Evolutionary conservation across 108 stramenopile genomes (phyloP).

Genomic region (Fragilaria crotonensis): DNA sequence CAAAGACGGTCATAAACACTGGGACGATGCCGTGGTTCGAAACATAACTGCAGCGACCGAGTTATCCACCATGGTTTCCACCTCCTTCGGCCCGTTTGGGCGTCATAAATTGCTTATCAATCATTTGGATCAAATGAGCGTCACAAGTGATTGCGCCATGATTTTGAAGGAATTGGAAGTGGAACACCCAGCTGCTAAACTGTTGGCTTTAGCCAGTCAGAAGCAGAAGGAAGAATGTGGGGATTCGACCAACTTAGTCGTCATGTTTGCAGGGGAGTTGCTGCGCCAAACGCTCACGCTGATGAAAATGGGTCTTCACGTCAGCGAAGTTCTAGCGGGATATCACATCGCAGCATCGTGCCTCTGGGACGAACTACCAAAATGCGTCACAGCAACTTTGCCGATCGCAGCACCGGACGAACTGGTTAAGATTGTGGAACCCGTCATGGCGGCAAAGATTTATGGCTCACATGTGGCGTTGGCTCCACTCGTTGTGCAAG

Average conservation of each 20-base stretch:
- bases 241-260: slow-evolving; percentile 92
- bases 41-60: slow-evolving; percentile 95
- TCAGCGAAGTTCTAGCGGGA: slow-evolving; percentile 90
- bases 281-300: slow-evolving; percentile 84
- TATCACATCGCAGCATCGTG: slow-evolving; percentile 72
- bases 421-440: slow-evolving; percentile 53
- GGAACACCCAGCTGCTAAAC: slow-evolving; percentile 97
- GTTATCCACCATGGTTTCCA: slow-evolving; percentile 85
- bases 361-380: slow-evolving; percentile 52
- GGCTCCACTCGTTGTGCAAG: slow-evolving; percentile 89
- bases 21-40: slow-evolving; percentile 55
- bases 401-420: slow-evolving; percentile 44
- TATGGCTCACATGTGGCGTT: slow-evolving; percentile 75
- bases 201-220: slow-evolving; percentile 87
- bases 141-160: slow-evolving; percentile 94
- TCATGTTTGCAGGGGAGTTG: slow-evolving; percentile 91
- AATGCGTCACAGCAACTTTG: slow-evolving; percentile 40
- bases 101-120: slow-evolving; percentile 98
- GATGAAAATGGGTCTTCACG: slow-evolving; percentile 89
- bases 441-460: slow-evolving; percentile 92
- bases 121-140: slow-evolving; percentile 97
- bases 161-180: slow-evolving; percentile 95
- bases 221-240: slow-evolving; percentile 95
- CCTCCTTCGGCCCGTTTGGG: slow-evolving; percentile 96
- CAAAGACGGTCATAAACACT: slow-evolving; percentile 74